Evolutionary conservation across 805 yeast species (phyloP), one percentile per base, ranked within the genome.

Genomic region (Zygotorulaspora chibaensis): DNA sequence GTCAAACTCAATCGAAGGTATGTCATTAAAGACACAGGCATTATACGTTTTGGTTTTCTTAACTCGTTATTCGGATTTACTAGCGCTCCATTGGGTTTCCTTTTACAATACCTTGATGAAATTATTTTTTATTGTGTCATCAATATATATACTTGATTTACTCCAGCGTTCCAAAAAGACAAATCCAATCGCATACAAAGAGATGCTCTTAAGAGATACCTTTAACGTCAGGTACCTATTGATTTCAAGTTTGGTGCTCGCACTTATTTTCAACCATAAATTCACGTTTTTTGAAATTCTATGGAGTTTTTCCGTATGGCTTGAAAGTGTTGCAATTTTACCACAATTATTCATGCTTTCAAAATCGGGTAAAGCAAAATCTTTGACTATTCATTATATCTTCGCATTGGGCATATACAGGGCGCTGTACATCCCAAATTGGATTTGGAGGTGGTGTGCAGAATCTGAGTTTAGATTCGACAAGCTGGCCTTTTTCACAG

Each of bases 331-430:
- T 28, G 95, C 96, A 9, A 89, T 93, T 45, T 68, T 93, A 48
- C 99, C 99, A 4, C 99, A 93, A 68, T 72, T 93, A 62, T 89
- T 84, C 65, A 79, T 93, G 79, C 73, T 93, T 48, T 96, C 90
- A 62, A 83, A 84, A 54, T 81, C 91, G 1, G 96, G 96, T 13
- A 84, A 85, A 57, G 90, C 96, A 3, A 85, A 86, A 63, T 77
- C 86, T 51, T 74, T 93, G 60, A 93, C 98, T 2, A 77, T 84
- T 41, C 97, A 93, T 66, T 93, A 93, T 66, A 87, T 93, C 51
- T 90, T 91, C 66, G 96, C 97, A 1, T 72, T 93, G 61, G 99
- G 99, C 12, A 55, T 84, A 2, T 93, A 93, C 73, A 76, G 99
- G 55, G 85, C 91, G 0, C 72, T 93, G 42, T 93, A 93, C 65